phyloP scores from a whole-genome alignment of 139 green algal species.

The Ulvella scutata region DNA sequence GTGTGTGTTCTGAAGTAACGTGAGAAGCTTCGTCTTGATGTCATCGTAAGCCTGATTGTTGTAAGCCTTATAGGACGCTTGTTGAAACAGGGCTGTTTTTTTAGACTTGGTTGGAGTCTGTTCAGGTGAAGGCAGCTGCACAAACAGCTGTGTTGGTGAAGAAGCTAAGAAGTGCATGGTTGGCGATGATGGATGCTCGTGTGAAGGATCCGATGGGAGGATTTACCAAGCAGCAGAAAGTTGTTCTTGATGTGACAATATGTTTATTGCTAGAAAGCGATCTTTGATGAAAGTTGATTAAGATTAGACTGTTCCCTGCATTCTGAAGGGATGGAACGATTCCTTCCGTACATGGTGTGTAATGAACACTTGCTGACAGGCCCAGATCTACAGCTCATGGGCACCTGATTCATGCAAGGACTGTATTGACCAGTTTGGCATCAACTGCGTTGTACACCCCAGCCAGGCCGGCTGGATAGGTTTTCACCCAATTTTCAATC shows the following conservation, averaged over 20 bases:
- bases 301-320: too few relatives aligned
- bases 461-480: too few relatives aligned
- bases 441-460: too few relatives aligned
- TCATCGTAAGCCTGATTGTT: neutral
- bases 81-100: too few relatives aligned
- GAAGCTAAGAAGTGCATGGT: conserved; percentile 49
- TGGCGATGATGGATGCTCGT: conserved; percentile 26
- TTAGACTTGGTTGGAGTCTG: neutral
- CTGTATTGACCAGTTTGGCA: too few relatives aligned
- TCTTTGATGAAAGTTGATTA: neutral
- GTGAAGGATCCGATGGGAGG: neutral
- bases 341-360: too few relatives aligned
- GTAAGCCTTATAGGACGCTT: too few relatives aligned
- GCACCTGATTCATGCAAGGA: too few relatives aligned
- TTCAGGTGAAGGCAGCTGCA: conserved; percentile 18
- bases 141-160: conserved; percentile 80
- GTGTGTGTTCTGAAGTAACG: neutral
- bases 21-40: neutral
- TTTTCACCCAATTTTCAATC: too few relatives aligned
- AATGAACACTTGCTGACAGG: too few relatives aligned
- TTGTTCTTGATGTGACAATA: neutral
- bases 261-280: neutral
- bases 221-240: neutral
- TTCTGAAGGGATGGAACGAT: too few relatives aligned
- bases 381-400: too few relatives aligned